phyloP scores from a whole-genome alignment of 148 eudicot species.

The Vaccinium macrocarpon region DNA sequence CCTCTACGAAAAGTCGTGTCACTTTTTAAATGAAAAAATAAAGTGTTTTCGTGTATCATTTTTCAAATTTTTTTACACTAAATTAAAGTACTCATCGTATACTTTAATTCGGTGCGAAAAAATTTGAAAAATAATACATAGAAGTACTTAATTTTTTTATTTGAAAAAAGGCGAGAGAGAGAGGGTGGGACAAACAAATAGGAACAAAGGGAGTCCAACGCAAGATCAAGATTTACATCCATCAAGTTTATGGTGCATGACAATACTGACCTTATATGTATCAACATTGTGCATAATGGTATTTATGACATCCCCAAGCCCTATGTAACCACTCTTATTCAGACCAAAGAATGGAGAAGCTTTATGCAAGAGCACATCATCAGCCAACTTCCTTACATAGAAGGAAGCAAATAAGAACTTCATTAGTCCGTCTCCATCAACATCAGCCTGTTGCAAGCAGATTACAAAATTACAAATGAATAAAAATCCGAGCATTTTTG shows the following conservation, averaged over 20 bases:
- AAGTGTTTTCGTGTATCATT: too few species aligned
- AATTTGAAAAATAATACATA: too few species aligned
- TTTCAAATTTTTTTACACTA: too few species aligned
- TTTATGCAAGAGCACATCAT: conserved; percentile 72
- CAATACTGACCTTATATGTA: conserved; percentile 60
- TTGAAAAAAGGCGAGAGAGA: too few species aligned
- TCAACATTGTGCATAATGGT: conserved; percentile 84
- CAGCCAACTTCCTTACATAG: conserved; percentile 64
- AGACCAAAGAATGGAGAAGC: conserved; percentile 72
- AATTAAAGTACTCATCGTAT: too few species aligned
- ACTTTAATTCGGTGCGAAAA: too few species aligned
- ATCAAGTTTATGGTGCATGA: neutral
- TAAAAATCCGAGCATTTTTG: neutral
- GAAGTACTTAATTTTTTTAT: too few species aligned
- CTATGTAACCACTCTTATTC: conserved; percentile 67
- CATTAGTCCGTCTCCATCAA: conserved; percentile 64
- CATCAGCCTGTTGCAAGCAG: conserved; percentile 59
- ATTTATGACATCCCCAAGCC: conserved; percentile 61
- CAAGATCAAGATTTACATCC: too few species aligned
- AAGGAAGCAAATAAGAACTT: conserved; percentile 68
- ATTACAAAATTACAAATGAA: neutral
- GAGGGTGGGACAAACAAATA: too few species aligned
- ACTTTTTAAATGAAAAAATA: too few species aligned
- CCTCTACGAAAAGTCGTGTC: too few species aligned
- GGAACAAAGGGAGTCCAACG: too few species aligned